These are phyloP conservation scores for Periconia digitata DNA, from an alignment of 2,329 filamentous ascomycete species.

Conservation along the genomic window DNA sequence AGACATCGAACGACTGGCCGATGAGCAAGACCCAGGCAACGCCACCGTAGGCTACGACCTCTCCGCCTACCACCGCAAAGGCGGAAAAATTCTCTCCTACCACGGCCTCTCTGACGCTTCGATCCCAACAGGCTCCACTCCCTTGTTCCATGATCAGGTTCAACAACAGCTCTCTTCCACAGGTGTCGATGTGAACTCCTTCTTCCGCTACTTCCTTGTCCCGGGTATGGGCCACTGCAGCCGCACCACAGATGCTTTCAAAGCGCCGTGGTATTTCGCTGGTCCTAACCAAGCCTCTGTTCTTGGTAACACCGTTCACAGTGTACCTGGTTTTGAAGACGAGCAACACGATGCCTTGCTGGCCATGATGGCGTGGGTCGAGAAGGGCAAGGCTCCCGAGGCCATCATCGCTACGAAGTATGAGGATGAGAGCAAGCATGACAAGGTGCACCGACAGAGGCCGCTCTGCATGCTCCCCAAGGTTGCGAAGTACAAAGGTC, in stretches of 20 bases:
- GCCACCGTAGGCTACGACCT: conserved; percentile 55
- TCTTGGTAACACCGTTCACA: conserved; percentile 19
- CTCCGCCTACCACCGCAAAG: conserved; percentile 45
- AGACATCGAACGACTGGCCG: conserved; percentile 43
- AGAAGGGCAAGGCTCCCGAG: conserved; percentile 42
- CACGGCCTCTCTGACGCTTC: conserved; percentile 49
- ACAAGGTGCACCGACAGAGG: conserved; percentile 28
- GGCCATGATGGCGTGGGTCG: conserved; percentile 52
- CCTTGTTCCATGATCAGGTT: conserved; percentile 56
- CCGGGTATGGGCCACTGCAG: conserved; percentile 50
- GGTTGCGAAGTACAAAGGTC: conserved; percentile 31
- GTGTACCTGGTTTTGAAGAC: conserved; percentile 35
- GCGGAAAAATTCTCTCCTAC: conserved; percentile 46
- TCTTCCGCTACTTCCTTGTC: conserved; percentile 48
- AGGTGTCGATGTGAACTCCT: conserved; percentile 41
- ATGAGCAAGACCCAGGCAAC: conserved; percentile 49
- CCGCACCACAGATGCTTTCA: conserved; percentile 35
- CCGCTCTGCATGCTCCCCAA: conserved; percentile 40
- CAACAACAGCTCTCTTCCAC: conserved; percentile 35
- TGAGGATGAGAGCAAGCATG: conserved; percentile 22
- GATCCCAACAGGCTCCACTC: conserved; percentile 55
- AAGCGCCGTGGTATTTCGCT: conserved; percentile 51
- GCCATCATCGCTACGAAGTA: conserved; percentile 35
- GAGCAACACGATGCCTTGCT: conserved; percentile 49
- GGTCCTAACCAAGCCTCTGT: conserved; percentile 26